Conservation (phyloP, 345 rosid species). For the Gossypium mustelinum region DNA sequence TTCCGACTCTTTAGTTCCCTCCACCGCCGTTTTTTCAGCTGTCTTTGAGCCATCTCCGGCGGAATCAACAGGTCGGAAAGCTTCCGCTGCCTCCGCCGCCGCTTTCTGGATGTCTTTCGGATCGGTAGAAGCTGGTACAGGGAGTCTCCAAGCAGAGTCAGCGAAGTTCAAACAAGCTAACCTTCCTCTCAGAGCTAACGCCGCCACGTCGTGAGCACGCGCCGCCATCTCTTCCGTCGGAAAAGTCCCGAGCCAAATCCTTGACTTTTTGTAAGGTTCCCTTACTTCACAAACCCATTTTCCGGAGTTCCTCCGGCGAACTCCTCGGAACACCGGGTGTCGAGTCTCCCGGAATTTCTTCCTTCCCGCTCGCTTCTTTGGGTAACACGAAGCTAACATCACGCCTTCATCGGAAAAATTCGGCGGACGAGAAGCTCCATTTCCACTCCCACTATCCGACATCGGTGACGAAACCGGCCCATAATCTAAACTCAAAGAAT, state of each 20-base stretch:
- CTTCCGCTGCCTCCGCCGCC: constrained; percentile 60
- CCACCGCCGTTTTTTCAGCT: background rate
- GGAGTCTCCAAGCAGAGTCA: constrained; percentile 74
- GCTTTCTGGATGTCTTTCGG: constrained; percentile 74
- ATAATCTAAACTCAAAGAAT: constrained; percentile 19
- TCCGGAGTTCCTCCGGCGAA: constrained; percentile 60
- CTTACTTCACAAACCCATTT: constrained; percentile 95
- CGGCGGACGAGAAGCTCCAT: background rate
- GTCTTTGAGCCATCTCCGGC: background rate
- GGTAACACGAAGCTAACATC: constrained; percentile 58
- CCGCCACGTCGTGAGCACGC: constrained; percentile 92
- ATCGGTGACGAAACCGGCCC: constrained; percentile 1
- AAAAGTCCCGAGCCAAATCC: constrained; percentile 90
- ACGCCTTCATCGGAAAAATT: constrained; percentile 48
- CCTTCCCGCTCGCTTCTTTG: constrained; percentile 77
- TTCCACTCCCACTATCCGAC: constrained; percentile 4
- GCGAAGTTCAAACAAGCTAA: constrained; percentile 84
- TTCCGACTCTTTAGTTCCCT: background rate
- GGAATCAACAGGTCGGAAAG: constrained; percentile 32
- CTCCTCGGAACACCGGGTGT: constrained; percentile 84
- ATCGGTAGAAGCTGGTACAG: constrained; percentile 53
- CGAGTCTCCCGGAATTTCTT: constrained; percentile 88
- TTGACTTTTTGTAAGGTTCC: constrained; percentile 74
- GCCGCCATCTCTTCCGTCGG: constrained; percentile 85
- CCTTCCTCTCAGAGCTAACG: constrained; percentile 61